Evolutionary conservation across 345 rosid genomes (phyloP), one percentile per base, ranked within the genome.

Genomic region (Trapa bicornis): DNA sequence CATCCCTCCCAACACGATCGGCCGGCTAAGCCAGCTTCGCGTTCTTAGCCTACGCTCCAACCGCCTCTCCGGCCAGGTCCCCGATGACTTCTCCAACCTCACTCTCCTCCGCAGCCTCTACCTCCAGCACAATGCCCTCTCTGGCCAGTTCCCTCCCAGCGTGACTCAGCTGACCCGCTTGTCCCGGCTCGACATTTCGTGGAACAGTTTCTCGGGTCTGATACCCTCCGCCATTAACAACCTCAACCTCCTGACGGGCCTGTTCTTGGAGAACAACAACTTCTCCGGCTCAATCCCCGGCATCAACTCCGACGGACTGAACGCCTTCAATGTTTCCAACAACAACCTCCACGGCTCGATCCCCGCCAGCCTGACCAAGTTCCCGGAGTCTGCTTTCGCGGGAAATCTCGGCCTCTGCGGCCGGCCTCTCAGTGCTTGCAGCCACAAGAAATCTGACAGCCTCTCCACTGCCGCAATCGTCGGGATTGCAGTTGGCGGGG

Each of bases 31-130:
- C 65, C 83, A 77, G 61, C 96, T 90, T 74, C 83, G 98, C 48
- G 94, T 93, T 54, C 76, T 93, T 4, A 88, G 97, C 78, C 96
- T 90, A 67, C 97, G 96, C 11, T 82, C 87, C 0, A 90, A 90
- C 64, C 87, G 98, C 42, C 83, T 93, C 61, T 77, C 80, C 60
- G 96, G 93, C 57, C 79, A 80, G 85, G 48, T 45, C 48, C 98
- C 98, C 39, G 64, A 84, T 32, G 98, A 92, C 73, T 85, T 93
- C 80, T 79, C 94, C 22, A 86, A 90, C 43, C 76, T 93, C 36
- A 88, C 86, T 14, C 70, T 73, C 11, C 87, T 93, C 69, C 87
- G 98, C 35, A 82, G 90, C 76, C 81, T 93, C 5, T 93, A 86
- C 48, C 74, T 93, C 33, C 98, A 93, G 65, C 60, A 67, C 43